Evolutionary conservation across 2,329 filamentous ascomycete species (phyloP).

Genomic region (Aspergillus carbonarius): DNA sequence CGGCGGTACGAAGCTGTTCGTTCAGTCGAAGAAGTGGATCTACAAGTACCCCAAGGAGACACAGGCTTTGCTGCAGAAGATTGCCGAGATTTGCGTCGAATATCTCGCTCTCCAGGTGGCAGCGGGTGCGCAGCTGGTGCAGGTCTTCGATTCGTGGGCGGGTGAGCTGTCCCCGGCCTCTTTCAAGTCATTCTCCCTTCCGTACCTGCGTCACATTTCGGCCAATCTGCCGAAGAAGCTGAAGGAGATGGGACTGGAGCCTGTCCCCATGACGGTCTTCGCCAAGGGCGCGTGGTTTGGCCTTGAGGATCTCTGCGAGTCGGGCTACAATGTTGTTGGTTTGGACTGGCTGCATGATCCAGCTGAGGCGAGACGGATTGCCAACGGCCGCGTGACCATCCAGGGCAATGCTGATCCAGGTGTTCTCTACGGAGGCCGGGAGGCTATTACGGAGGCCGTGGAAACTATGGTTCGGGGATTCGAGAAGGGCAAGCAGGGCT

Average conservation of each 20-base stretch:
- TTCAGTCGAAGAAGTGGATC: constrained; percentile 93
- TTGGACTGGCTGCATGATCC: constrained; percentile 95
- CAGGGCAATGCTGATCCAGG: constrained; percentile 97
- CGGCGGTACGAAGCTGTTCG: constrained; percentile 91
- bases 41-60: constrained; percentile 82
- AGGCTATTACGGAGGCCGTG: constrained; percentile 78
- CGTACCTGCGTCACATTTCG: constrained; percentile 82
- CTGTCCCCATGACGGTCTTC: constrained; percentile 95
- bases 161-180: constrained; percentile 82
- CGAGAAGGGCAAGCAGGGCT: constrained; percentile 77
- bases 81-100: constrained; percentile 90
- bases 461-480: constrained; percentile 88
- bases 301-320: constrained; percentile 78
- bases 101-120: constrained; percentile 89
- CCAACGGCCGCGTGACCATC: constrained; percentile 74
- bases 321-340: constrained; percentile 90
- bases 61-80: constrained; percentile 82
- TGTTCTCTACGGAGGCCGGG: constrained; percentile 79
- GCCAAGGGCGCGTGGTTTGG: constrained; percentile 98
- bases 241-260: constrained; percentile 70
- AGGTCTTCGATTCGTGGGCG: constrained; percentile 98
- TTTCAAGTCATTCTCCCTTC: constrained; percentile 82
- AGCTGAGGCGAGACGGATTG: constrained; percentile 75
- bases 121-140: constrained; percentile 90
- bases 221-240: constrained; percentile 74